Percentiles rank a stretch among this genome's conserved stretches.
These are phyloP conservation scores for Thalassiosira delicatula DNA, from an alignment of 352 stramenopile species.

Conservation along the genomic window DNA sequence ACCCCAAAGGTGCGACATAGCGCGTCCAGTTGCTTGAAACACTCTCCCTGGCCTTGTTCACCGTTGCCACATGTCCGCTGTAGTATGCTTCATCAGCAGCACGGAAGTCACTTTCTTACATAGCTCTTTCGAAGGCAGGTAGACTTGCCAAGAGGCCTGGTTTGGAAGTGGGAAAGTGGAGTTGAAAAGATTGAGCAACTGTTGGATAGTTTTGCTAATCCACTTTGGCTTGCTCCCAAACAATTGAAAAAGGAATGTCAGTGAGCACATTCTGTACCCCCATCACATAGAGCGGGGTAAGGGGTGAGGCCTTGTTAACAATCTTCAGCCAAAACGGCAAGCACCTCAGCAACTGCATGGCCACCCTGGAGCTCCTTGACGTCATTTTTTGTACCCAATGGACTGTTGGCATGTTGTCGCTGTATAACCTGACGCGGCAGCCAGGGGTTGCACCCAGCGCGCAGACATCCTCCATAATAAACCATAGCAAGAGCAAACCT, in stretches of 20 bases:
- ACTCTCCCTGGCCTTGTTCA: constrained; percentile 18
- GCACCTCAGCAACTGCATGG: not conserved
- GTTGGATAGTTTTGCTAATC: constrained; percentile 34
- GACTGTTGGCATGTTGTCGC: constrained; percentile 12
- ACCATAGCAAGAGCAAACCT: constrained; percentile 22
- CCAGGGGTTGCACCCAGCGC: not conserved
- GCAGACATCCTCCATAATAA: constrained; percentile 34
- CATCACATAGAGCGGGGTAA: constrained; percentile 1
- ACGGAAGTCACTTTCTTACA: constrained; percentile 27
- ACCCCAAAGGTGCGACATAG: constrained; percentile 10
- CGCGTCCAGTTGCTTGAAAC: constrained; percentile 7
- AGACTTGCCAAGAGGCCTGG: constrained; percentile 37
- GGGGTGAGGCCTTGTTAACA: not conserved
- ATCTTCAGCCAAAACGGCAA: not conserved
- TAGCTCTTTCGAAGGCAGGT: constrained; percentile 1
- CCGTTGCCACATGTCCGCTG: constrained; percentile 24
- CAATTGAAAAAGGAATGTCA: constrained; percentile 41
- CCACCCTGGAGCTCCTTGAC: not conserved
- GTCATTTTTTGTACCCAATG: not conserved
- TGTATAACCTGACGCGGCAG: not conserved
- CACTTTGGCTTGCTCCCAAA: constrained; percentile 34
- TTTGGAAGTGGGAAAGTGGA: constrained; percentile 31
- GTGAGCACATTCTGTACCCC: constrained; percentile 30
- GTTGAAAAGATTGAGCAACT: constrained; percentile 40
- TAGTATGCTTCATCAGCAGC: constrained; percentile 22